Evolutionary conservation across 2,329 filamentous ascomycete genomes (phyloP).

Genomic region (Akanthomyces uredinophilus): DNA sequence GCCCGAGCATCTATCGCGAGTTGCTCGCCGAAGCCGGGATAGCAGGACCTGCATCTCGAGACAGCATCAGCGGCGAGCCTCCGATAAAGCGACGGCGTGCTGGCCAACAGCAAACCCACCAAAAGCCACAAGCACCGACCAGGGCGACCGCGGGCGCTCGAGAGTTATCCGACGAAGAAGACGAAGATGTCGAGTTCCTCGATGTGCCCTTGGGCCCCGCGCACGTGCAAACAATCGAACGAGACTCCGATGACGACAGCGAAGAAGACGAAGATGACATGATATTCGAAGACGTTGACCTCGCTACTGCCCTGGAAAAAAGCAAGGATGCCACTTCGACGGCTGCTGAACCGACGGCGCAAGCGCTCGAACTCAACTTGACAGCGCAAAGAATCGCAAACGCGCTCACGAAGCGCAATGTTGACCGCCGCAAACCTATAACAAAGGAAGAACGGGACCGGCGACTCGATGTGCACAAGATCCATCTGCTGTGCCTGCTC

Average conservation of each 20-base stretch:
- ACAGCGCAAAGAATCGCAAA: conserved; percentile 38
- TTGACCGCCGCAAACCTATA: conserved; percentile 46
- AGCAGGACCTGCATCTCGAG: conserved; percentile 18
- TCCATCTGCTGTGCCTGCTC: conserved; percentile 78
- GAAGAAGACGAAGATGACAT: conserved; percentile 31
- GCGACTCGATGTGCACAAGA: conserved; percentile 76
- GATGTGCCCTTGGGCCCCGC: conserved; percentile 44
- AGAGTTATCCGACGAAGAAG: conserved; percentile 24
- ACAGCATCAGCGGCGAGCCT: conserved; percentile 29
- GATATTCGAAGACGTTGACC: conserved; percentile 47
- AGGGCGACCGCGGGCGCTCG: neutral
- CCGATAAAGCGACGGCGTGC: conserved; percentile 36
- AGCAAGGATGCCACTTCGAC: conserved; percentile 15
- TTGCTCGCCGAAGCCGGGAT: conserved; percentile 48
- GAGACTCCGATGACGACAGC: conserved; percentile 44
- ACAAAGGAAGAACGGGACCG: conserved; percentile 48
- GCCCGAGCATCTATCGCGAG: conserved; percentile 40
- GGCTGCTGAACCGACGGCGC: conserved; percentile 20
- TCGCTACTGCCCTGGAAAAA: conserved; percentile 28
- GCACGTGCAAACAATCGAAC: conserved; percentile 46
- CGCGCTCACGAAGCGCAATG: conserved; percentile 25
- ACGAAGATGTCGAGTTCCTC: conserved; percentile 44
- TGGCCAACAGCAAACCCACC: conserved; percentile 12
- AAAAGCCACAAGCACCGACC: neutral
- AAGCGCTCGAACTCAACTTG: conserved; percentile 48